Conservation (phyloP, 225 moss, liverwort and hornwort species). For the Bryoerythrophyllum caledonicum region DNA sequence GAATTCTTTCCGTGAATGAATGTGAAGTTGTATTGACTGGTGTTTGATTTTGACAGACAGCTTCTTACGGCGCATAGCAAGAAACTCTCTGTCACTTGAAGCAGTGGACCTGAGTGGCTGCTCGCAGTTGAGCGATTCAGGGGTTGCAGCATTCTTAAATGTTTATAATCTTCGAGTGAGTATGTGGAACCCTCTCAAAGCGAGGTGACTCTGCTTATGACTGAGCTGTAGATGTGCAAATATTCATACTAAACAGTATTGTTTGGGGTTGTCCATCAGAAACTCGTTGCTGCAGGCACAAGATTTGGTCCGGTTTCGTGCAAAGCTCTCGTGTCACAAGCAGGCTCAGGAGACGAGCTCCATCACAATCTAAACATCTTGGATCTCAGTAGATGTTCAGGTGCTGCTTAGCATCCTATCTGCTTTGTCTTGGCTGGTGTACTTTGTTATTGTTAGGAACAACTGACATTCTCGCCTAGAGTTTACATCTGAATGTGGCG, state of each 20-base stretch:
- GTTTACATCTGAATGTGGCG: constrained; percentile 9
- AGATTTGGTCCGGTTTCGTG: constrained; percentile 57
- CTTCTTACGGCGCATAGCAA: constrained; percentile 37
- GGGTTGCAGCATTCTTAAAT: constrained; percentile 53
- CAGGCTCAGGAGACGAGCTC: constrained; percentile 4
- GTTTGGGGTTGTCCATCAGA: constrained; percentile 35
- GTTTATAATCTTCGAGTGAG: constrained; percentile 33
- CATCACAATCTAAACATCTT: constrained; percentile 38
- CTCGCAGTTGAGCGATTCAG: constrained; percentile 55
- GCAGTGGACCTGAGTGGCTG: constrained; percentile 73
- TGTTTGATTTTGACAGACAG: constrained; percentile 45
- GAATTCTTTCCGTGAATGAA: background rate
- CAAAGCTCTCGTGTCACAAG: constrained; percentile 30
- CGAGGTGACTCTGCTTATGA: constrained; percentile 7
- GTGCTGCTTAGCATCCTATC: constrained; percentile 31
- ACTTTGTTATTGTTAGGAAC: too few species aligned
- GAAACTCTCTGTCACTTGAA: constrained; percentile 37
- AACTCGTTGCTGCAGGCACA: constrained; percentile 59
- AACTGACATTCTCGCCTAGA: too few species aligned
- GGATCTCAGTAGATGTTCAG: constrained; percentile 62
- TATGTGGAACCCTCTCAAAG: constrained; percentile 3
- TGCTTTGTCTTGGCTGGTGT: background rate
- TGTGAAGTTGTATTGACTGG: constrained; percentile 16
- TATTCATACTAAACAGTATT: constrained; percentile 5
- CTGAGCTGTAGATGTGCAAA: constrained; percentile 11